These are phyloP conservation scores for Bryopsis sp. DNA, from an alignment of 139 green algal genomes.

Conservation along the genomic window DNA sequence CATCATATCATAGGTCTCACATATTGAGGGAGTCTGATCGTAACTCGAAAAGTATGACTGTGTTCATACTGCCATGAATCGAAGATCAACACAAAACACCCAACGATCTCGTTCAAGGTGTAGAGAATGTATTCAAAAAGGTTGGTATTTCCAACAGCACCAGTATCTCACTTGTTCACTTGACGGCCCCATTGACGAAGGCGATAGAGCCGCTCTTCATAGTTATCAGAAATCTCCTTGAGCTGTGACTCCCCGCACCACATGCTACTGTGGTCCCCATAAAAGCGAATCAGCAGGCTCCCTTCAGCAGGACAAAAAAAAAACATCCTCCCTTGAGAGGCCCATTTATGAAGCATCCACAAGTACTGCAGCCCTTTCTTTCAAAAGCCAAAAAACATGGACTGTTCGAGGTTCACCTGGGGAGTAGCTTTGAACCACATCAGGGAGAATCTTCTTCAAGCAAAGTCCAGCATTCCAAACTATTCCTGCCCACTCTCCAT, in stretches of 20 bases:
- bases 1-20: no score
- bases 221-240: slow-evolving; percentile 4
- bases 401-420: no score
- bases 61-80: no score
- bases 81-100: no score
- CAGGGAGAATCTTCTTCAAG: slow-evolving; percentile 11
- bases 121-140: no score
- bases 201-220: neutral
- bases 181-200: neutral
- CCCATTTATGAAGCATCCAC: neutral
- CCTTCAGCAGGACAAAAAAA: neutral
- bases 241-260: neutral
- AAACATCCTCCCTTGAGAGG: no score
- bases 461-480: slow-evolving; percentile 6
- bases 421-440: neutral
- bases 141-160: no score
- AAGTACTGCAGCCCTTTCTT: neutral
- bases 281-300: slow-evolving; percentile 10
- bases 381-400: no score
- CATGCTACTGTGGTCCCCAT: slow-evolving; percentile 16
- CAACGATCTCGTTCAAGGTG: no score
- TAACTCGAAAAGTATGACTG: no score
- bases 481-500: slow-evolving; percentile 13
- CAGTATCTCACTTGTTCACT: slow-evolving; percentile 5
- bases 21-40: no score